These are phyloP conservation scores for Candida arabinofermentans DNA, from an alignment of 805 yeast genomes.

Conservation along the genomic window DNA sequence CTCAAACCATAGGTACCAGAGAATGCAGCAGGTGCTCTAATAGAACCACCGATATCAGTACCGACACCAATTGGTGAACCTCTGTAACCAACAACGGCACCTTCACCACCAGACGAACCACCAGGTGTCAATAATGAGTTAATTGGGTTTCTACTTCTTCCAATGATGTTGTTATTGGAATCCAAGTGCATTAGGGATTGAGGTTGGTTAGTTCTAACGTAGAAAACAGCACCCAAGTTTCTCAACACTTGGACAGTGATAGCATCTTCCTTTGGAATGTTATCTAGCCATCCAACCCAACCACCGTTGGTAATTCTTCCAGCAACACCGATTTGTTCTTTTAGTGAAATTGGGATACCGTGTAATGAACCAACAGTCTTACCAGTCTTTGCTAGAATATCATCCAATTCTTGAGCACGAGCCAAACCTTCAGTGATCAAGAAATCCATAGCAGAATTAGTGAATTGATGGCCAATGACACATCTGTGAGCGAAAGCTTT, in stretches of 20 bases:
- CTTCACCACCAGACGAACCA: slow-evolving; percentile 76
- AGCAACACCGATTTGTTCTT: slow-evolving; percentile 56
- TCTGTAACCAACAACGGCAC: slow-evolving; percentile 54
- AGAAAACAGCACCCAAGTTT: slow-evolving; percentile 57
- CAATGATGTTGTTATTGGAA: slow-evolving; percentile 55
- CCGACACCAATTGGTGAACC: slow-evolving; percentile 65
- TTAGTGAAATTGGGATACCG: slow-evolving; percentile 65
- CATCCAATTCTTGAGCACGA: slow-evolving; percentile 56
- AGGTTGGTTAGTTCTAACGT: slow-evolving; percentile 64
- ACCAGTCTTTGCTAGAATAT: slow-evolving; percentile 43
- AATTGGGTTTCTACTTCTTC: slow-evolving; percentile 55
- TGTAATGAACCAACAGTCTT: slow-evolving; percentile 61
- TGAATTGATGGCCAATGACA: slow-evolving; percentile 58
- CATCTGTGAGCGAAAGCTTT: slow-evolving; percentile 66
- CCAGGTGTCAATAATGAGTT: slow-evolving; percentile 59
- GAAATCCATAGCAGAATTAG: slow-evolving; percentile 49
- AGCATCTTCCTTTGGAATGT: slow-evolving; percentile 44
- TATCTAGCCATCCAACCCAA: slow-evolving; percentile 48
- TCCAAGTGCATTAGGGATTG: slow-evolving; percentile 69
- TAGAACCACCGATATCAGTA: slow-evolving; percentile 70
- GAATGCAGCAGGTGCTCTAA: slow-evolving; percentile 65
- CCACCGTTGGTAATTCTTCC: slow-evolving; percentile 58
- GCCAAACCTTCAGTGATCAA: slow-evolving; percentile 59
- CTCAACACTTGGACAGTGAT: slow-evolving; percentile 43
- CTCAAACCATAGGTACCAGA: slow-evolving; percentile 60